Evolutionary conservation across 208 protist genomes (phyloP), one percentile per base, ranked within the genome.

Genomic region (Trypanosoma boissoni): DNA sequence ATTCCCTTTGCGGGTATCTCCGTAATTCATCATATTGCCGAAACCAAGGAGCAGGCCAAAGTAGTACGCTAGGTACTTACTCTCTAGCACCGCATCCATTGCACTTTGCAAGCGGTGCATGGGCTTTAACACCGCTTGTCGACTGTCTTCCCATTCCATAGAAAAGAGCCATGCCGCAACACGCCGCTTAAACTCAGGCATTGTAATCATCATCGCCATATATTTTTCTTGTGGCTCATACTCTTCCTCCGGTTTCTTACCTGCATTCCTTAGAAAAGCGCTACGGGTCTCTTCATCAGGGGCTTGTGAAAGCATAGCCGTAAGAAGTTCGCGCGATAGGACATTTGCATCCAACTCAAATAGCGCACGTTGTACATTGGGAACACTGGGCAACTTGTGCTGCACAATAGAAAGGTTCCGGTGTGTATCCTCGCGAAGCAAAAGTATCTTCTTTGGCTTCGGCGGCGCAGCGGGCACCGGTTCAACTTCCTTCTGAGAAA

Each of bases 1-100:
- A 29, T 77, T 77, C 12, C 71, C 71, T 43, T 29, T 61, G 27
- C 48, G 51, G 39, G 52, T 23, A 37, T 65, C 53, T 21, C 60
- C 71, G 32, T 70, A 55, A 46, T 77, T 77, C 71, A 77, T 77
- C 58, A 72, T 72, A 49, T 77, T 77, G 10, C 71, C 65, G 44
- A 77, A 77, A 16, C 48, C 59, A 9, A 77, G 53, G 9, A 77
- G 27, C 18, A 77, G 31, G 2, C 58, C 71, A 42, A 77, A 48
- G 43, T 55, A 68, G 27, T 72, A 68, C 21, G 71, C 65, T 26
- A 77, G 46, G 48, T 77, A 29, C 32, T 73, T 67, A 31, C 58
- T 68, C 7, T 31, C 54, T 10, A 77, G 53, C 2, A 77, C 59
- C 20, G 48, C 41, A 5, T 2, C 28, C 45, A 68, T 72, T 31